Conservation (phyloP, 176 grass and related monocot species). For the Oryza nivara region DNA sequence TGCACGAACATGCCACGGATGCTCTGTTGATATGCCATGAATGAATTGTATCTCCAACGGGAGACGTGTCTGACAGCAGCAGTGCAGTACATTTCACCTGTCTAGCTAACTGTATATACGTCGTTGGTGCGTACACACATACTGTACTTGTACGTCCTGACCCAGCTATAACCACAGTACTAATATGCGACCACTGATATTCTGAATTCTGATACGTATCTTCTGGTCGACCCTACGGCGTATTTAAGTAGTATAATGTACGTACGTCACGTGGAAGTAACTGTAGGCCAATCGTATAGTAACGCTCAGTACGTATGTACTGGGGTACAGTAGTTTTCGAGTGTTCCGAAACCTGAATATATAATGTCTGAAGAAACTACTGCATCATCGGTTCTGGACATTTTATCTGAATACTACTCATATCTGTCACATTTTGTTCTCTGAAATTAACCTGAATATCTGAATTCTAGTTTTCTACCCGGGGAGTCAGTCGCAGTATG, state of each 20-base stretch:
- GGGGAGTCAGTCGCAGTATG: neutral
- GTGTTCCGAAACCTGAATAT: too few relatives aligned
- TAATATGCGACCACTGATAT: neutral
- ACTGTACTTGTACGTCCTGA: neutral
- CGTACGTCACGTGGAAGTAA: too few relatives aligned
- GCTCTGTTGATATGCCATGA: neutral
- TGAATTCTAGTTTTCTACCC: too few relatives aligned
- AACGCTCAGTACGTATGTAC: too few relatives aligned
- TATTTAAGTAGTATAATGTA: neutral
- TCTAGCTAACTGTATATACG: neutral
- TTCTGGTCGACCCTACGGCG: neutral
- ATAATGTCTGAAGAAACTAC: too few relatives aligned
- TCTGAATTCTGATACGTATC: neutral
- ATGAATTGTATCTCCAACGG: neutral
- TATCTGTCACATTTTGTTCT: too few relatives aligned
- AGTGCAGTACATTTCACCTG: neutral
- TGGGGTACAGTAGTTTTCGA: neutral
- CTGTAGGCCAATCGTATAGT: neutral
- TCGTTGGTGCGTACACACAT: neutral
- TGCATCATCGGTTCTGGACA: too few relatives aligned
- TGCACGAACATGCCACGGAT: neutral
- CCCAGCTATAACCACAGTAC: neutral
- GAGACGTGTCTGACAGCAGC: neutral
- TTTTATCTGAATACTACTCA: too few relatives aligned
- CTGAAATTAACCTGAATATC: too few relatives aligned